Conservation (phyloP, 2,329 filamentous ascomycete genomes). For the Neobulgaria alba region DNA sequence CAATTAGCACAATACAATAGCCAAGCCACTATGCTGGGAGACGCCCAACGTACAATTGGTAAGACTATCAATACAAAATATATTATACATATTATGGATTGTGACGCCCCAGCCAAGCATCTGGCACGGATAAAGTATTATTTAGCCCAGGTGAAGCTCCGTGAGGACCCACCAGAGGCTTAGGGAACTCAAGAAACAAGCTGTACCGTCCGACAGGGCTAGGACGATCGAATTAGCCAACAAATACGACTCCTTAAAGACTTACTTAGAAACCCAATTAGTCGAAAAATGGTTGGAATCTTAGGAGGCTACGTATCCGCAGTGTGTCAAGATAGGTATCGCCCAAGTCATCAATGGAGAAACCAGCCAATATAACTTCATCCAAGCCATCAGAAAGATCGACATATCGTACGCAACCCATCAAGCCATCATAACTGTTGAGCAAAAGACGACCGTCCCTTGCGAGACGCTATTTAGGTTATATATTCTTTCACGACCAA, state of each 20-base stretch:
- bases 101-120: too few relatives aligned
- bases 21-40: too few relatives aligned
- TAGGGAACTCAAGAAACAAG: constrained; percentile 1
- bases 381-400: neutral
- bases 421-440: too few relatives aligned
- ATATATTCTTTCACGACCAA: too few relatives aligned
- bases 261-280: neutral
- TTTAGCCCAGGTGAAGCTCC: too few relatives aligned
- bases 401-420: neutral
- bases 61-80: too few relatives aligned
- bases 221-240: neutral
- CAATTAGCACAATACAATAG: too few relatives aligned
- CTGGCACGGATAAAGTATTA: too few relatives aligned
- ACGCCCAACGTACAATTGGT: too few relatives aligned
- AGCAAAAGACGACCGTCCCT: too few relatives aligned
- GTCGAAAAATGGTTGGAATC: neutral
- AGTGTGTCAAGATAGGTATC: neutral
- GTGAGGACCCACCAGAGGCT: constrained; percentile 1
- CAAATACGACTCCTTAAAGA: neutral
- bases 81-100: too few relatives aligned
- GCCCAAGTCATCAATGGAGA: neutral
- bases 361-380: neutral
- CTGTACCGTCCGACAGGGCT: neutral
- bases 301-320: neutral
- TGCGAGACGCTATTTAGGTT: too few relatives aligned